These are phyloP conservation scores for Musa troglodytarum DNA, from an alignment of 176 grass and related monocot species.

Conservation along the genomic window DNA sequence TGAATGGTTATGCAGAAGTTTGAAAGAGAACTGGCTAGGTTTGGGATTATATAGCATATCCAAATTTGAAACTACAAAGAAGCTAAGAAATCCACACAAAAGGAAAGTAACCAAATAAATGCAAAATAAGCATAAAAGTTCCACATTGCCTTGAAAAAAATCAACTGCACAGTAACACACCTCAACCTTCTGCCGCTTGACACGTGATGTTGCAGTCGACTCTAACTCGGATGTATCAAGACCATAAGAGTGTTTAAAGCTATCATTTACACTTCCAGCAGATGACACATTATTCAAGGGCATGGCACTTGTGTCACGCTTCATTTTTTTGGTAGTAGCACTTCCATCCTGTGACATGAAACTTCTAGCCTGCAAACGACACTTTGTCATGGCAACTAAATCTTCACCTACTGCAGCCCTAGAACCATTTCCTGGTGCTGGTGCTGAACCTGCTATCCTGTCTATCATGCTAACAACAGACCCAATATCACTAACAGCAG, in stretches of 20 bases:
- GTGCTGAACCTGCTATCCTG: constrained; percentile 66
- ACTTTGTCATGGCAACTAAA: constrained; percentile 98
- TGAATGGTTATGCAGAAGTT: neutral
- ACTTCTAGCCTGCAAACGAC: constrained; percentile 88
- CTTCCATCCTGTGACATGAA: constrained; percentile 79
- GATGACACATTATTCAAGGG: constrained; percentile 68
- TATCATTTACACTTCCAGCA: constrained; percentile 68
- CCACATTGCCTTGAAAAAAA: neutral
- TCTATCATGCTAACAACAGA: constrained; percentile 17
- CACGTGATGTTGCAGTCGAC: constrained; percentile 74
- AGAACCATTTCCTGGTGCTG: constrained; percentile 91
- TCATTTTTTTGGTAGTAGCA: constrained; percentile 90
- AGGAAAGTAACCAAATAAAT: neutral
- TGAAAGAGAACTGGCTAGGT: neutral
- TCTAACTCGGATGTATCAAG: constrained; percentile 60
- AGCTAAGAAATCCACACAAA: neutral
- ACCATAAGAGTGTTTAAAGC: constrained; percentile 48
- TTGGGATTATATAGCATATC: neutral
- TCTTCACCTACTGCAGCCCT: constrained; percentile 92
- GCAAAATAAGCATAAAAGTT: neutral
- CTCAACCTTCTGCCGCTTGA: constrained; percentile 64
- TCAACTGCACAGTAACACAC: constrained; percentile 25
- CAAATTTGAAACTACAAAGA: neutral
- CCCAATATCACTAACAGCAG: constrained; percentile 10
- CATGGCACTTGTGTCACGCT: constrained; percentile 96